Percentiles rank a stretch among this genome's conserved stretches.
Conservation (phyloP, 2,329 filamentous ascomycete species). For the Nothophaeocryptopus gaeumannii region DNA sequence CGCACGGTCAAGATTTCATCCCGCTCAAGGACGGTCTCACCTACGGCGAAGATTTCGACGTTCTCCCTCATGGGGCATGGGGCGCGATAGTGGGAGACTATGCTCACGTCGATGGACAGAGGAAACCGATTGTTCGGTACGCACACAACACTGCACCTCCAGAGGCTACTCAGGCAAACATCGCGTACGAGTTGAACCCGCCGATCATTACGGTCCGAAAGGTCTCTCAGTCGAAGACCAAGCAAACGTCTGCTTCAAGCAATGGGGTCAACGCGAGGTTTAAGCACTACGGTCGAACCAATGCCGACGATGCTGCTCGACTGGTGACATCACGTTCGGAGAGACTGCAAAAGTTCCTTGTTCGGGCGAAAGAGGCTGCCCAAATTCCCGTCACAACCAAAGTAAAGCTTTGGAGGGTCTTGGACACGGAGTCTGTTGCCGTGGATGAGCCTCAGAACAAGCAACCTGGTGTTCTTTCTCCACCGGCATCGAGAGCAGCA, state of each 20-base stretch:
- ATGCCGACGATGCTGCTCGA: constrained; percentile 56
- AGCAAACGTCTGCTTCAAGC: too few species aligned
- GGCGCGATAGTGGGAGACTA: constrained; percentile 79
- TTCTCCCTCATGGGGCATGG: constrained; percentile 79
- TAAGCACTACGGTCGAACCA: constrained; percentile 23
- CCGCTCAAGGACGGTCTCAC: constrained; percentile 66
- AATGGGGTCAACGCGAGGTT: too few species aligned
- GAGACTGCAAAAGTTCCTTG: constrained; percentile 71
- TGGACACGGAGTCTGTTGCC: constrained; percentile 41
- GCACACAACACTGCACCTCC: constrained; percentile 72
- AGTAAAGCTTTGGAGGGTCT: constrained; percentile 72
- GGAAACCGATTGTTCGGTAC: constrained; percentile 68
- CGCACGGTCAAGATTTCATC: constrained; percentile 53
- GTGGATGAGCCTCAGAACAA: constrained; percentile 24
- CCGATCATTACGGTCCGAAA: constrained; percentile 83
- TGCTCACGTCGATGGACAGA: constrained; percentile 62
- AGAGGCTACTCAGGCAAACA: constrained; percentile 56
- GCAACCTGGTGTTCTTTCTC: constrained; percentile 42
- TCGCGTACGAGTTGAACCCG: constrained; percentile 80
- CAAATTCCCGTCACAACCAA: constrained; percentile 68
- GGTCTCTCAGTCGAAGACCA: constrained; percentile 52
- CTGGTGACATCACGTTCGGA: constrained; percentile 70
- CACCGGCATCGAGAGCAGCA: constrained; percentile 41
- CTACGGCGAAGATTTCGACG: constrained; percentile 67
- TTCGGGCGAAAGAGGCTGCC: constrained; percentile 65